Evolutionary conservation across 2,329 filamentous ascomycete species (phyloP), one percentile per base, ranked within the genome.

Genomic region (Mollisia scopiformis): DNA sequence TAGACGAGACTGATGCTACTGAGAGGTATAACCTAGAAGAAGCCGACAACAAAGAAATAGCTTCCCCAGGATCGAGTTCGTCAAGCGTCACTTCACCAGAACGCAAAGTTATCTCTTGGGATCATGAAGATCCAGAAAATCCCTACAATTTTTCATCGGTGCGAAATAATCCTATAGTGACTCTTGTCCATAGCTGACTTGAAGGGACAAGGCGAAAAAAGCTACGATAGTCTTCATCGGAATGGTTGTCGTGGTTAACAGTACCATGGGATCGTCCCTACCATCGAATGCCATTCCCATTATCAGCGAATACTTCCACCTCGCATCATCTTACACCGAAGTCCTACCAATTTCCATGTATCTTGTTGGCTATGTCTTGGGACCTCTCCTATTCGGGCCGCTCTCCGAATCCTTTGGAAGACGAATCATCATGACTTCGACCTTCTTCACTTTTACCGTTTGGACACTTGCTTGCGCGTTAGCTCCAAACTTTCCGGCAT

Each of bases 371-470:
- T 90, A 88, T 69, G 83, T 88, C 21, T 49, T 72, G 64, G 75
- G 78, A 0, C 85, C 85, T 0, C 73, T 88, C 8, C 73, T 88
- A 13, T 89, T 87, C 79, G 88, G 86, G 0, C 88, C 88, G 0
- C 71, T 90, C 2, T 88, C 84, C 46, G 88, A 91, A 70, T 85
- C 89, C 61, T 84, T 83, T 60, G 87, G 88, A 8, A 79, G 87
- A 14, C 76, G 81, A 61, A 83, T 82, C 5, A 77, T 88, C 70
- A 84, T 35, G 85, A 83, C 89, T 33, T 73, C 84, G 66, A 87
- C 88, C 5, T 89, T 91, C 75, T 82, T 84, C 59, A 77, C 89
- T 28, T 92, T 90, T 69, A 86, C 89, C 50, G 80, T 90, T 59
- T 76, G 91, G 10, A 85, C 82, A 2, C 81, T 91, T 50, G 88